Percentiles rank a stretch among this genome's conserved stretches.
phyloP scores from a whole-genome alignment of 768 basidiomycete genomes.

The Tulasnella sp. region DNA sequence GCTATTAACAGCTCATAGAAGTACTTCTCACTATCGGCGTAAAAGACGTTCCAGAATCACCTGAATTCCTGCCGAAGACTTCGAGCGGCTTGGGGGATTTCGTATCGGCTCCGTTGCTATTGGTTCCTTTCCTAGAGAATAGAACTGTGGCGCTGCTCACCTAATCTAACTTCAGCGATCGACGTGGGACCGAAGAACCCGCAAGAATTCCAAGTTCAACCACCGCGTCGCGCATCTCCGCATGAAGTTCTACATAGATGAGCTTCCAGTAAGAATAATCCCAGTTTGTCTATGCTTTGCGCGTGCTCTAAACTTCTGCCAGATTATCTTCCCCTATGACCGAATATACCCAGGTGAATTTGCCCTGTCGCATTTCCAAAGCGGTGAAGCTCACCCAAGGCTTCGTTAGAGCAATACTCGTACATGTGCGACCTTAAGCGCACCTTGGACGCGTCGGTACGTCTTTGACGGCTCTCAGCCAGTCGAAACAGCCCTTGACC shows the following conservation, averaged over 20 bases:
- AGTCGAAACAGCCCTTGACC: background rate
- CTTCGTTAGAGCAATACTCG: conserved; percentile 78
- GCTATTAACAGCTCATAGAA: background rate
- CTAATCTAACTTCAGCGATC: background rate
- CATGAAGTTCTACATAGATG: conserved; percentile 80
- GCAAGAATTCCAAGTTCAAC: background rate
- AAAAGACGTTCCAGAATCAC: background rate
- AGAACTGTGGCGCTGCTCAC: background rate
- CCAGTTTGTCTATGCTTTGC: background rate
- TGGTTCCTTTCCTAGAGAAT: background rate
- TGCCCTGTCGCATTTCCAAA: background rate
- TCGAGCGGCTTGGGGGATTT: background rate
- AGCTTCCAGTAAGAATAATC: conserved; percentile 47
- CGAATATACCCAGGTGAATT: conserved; percentile 84
- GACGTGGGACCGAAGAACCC: background rate
- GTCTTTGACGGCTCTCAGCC: conserved; percentile 11
- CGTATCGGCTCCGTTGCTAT: background rate
- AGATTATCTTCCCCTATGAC: conserved; percentile 90
- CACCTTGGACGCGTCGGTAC: conserved; percentile 86
- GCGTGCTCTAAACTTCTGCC: conserved; percentile 8
- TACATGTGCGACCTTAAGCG: conserved; percentile 99
- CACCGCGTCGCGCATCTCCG: conserved; percentile 2
- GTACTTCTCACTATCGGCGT: background rate
- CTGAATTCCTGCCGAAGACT: background rate
- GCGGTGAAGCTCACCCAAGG: conserved; percentile 10